phyloP scores from a whole-genome alignment of 1,139 yeast genomes.

The Yamadazyma triangularis region DNA sequence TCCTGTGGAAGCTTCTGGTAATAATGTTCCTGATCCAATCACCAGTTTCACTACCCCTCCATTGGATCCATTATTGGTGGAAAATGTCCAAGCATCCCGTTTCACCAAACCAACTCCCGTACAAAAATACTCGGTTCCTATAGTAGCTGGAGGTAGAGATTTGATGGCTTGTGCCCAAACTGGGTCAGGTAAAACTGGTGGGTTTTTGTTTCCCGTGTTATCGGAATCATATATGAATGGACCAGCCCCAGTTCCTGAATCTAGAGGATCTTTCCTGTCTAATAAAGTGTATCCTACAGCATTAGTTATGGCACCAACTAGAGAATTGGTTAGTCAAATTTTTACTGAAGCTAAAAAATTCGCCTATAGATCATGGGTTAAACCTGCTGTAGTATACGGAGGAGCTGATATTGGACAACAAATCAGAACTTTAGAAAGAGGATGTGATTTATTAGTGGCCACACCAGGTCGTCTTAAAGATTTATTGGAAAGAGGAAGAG shows the following conservation, averaged over 20 bases:
- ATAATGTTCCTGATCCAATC: slow-evolving; percentile 91
- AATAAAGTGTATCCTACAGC: slow-evolving; percentile 93
- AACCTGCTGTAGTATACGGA: slow-evolving; percentile 95
- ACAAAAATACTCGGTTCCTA: slow-evolving; percentile 97
- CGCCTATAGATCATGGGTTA: slow-evolving; percentile 97
- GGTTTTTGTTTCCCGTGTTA: slow-evolving; percentile 95
- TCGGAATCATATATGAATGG: slow-evolving; percentile 89
- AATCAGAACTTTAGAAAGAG: slow-evolving; percentile 84
- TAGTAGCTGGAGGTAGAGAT: slow-evolving; percentile 93
- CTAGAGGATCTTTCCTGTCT: slow-evolving; percentile 53
- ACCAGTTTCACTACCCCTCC: slow-evolving; percentile 88
- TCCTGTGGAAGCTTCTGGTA: slow-evolving; percentile 97
- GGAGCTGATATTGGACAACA: slow-evolving; percentile 93
- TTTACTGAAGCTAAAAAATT: slow-evolving; percentile 94
- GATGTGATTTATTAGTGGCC: slow-evolving; percentile 94
- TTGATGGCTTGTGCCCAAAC: slow-evolving; percentile 99
- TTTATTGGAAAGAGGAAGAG: slow-evolving; percentile 89
- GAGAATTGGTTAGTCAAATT: slow-evolving; percentile 97
- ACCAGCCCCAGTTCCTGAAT: slow-evolving; percentile 64
- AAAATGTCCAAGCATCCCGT: slow-evolving; percentile 82
- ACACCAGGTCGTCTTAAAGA: slow-evolving; percentile 99
- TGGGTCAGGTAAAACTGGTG: slow-evolving; percentile 99
- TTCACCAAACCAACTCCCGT: slow-evolving; percentile 98
- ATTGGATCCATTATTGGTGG: slow-evolving; percentile 79
- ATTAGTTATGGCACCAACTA: slow-evolving; percentile 94